Evolutionary conservation across 2,329 filamentous ascomycete species (phyloP), one percentile per base, ranked within the genome.

Genomic region (Fusarium sp.): DNA sequence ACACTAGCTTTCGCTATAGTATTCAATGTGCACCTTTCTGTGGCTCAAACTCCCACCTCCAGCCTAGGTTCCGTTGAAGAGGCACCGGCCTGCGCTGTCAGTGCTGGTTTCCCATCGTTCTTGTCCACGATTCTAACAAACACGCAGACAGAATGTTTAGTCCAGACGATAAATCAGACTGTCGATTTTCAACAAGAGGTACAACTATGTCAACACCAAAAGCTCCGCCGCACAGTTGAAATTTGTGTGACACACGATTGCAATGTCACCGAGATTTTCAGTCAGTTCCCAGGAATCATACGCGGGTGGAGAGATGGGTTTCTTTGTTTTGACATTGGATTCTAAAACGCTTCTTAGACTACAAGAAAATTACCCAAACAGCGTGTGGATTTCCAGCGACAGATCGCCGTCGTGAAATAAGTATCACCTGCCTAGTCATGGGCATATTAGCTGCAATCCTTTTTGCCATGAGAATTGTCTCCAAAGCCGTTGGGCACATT

Each of bases 271-370:
- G 42, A 47, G 22, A 16, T 47, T 20, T 22, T 47, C 42, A 47
- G n/a, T 22, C 27, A 47, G 42, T 3, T 14, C 22, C 42, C 22
- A 11, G 11, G 14, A 22, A 13, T 47, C 42, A 47, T 14, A 25
- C 22, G 25, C 14, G 13, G 13, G 13, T 35, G 27, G 27, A 29
- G 27, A 29, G 6, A 8, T 29, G 33, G 13, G 33, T 35, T 35
- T 35, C 33, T 14, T 47, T 47, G 42, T 31, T 52, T 27, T 52
- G 47, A 52, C 16, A 52, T 7, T n/a, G 25, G 27, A 18, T 50
- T 50, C 45, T 27, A 27, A 91, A 40, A n/a, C 18, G 3, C 5
- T 20, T 40, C 16, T 40, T 40, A 40, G 36, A 18, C 18, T 40
- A 40, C 18, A 40, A 40, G 36, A 40, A 40, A 40, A 20, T 10